These are phyloP conservation scores for Penicillium polonicum DNA, from an alignment of 2,329 filamentous ascomycete species.

Conservation along the genomic window DNA sequence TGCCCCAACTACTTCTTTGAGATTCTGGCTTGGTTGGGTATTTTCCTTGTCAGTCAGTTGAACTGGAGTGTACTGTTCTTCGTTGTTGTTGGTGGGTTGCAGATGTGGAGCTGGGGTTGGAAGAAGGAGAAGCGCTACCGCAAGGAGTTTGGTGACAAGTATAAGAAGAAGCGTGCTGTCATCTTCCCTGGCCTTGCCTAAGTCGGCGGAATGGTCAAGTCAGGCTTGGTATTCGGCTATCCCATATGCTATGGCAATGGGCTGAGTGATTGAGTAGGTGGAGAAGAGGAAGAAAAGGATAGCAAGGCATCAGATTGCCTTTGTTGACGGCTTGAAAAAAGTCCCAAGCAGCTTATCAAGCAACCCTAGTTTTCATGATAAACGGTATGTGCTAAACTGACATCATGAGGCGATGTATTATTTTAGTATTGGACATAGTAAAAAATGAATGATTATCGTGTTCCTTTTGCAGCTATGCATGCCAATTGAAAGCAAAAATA, in stretches of 20 bases:
- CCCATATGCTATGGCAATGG: background rate
- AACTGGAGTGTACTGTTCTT: constrained; percentile 78
- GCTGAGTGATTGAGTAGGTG: background rate
- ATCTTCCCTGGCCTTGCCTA: constrained; percentile 78
- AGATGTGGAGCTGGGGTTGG: constrained; percentile 85
- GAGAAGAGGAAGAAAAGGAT: background rate
- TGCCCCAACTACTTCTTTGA: constrained; percentile 99
- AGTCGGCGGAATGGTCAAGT: constrained; percentile 13
- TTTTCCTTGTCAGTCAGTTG: constrained; percentile 71
- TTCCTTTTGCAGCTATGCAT: constrained; percentile 14
- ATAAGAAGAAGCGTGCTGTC: constrained; percentile 88
- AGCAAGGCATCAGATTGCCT: background rate
- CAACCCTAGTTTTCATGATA: constrained; percentile 2
- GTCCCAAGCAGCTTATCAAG: background rate
- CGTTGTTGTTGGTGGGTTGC: constrained; percentile 66
- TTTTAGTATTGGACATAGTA: constrained; percentile 17
- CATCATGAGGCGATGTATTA: constrained; percentile 2
- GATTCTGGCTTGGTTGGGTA: constrained; percentile 77
- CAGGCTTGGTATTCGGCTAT: background rate
- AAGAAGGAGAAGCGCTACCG: constrained; percentile 92
- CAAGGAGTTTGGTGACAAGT: constrained; percentile 86
- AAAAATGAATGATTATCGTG: constrained; percentile 16
- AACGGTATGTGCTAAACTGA: constrained; percentile 5
- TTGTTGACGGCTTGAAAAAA: background rate
- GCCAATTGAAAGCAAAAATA: constrained; percentile 11